A percentile compares a stretch with the other conserved stretches of the same genome.
Conservation (phyloP, 179 eudicot genomes). For the Beta corolliflora region DNA sequence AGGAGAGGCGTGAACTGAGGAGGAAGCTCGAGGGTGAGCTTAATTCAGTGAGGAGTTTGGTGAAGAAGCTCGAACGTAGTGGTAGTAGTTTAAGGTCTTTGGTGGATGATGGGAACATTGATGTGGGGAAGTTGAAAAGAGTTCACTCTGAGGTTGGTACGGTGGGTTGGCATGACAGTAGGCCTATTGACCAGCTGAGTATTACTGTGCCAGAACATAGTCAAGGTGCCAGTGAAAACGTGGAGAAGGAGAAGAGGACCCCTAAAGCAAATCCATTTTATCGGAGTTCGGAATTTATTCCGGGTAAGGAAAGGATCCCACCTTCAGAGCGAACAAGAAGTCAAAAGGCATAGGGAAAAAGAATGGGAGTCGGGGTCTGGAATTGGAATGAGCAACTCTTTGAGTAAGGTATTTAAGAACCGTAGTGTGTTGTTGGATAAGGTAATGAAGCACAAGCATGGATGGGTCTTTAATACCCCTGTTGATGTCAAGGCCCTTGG, state of each 20-base stretch:
- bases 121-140: slow-evolving; percentile 45
- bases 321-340: slow-evolving; percentile 47
- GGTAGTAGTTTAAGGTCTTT: slow-evolving; percentile 34
- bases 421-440: slow-evolving; percentile 42
- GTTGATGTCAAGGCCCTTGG: slow-evolving; percentile 53
- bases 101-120: slow-evolving; percentile 35
- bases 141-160: slow-evolving; percentile 50
- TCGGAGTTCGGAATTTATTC: slow-evolving; percentile 61
- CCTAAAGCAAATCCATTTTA: slow-evolving; percentile 68
- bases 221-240: slow-evolving; percentile 46
- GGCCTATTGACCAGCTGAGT: slow-evolving; percentile 57
- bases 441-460: slow-evolving; percentile 50
- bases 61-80: slow-evolving; percentile 64
- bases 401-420: slow-evolving; percentile 42
- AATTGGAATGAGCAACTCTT: slow-evolving; percentile 39
- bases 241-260: slow-evolving; percentile 76
- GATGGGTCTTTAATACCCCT: slow-evolving; percentile 48
- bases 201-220: slow-evolving; percentile 51
- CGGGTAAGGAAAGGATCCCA: slow-evolving; percentile 58
- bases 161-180: slow-evolving; percentile 40
- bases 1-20: slow-evolving; percentile 63
- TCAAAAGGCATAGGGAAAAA: slow-evolving; percentile 55
- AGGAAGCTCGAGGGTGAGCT: slow-evolving; percentile 72
- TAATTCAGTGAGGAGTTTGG: slow-evolving; percentile 54
- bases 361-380: slow-evolving; percentile 44